Evolutionary conservation across 345 rosid species (phyloP), one percentile per base, ranked within the genome.

Genomic region (Mangifera indica): DNA sequence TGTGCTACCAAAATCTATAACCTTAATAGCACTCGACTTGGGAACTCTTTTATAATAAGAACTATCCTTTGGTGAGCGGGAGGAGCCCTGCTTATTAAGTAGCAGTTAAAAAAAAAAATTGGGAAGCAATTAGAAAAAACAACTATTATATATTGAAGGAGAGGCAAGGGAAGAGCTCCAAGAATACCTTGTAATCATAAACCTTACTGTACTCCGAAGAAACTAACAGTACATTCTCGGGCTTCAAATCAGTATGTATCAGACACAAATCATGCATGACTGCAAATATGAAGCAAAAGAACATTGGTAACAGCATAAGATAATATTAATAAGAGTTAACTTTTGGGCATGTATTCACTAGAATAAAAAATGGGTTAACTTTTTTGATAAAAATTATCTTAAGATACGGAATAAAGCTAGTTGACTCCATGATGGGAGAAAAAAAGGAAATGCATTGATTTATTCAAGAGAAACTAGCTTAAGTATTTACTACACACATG

Each of bases 1-100:
- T 55, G 97, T 92, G 70, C 97, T 92, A 15, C 97, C 97, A 86
- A 92, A 92, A 86, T 92, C 97, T 80, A 92, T 92, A 74, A 92
- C 86, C 72, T 92, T 92, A 60, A 92, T 87, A 32, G 93, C 88
- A 81, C 92, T 90, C 37, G 97, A 92, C 76, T 90, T 92, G 29
- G 98, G 98, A 70, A 92, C 80, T 79, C 93, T 83, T 79, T 82
- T 92, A 17, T 67, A 83, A 67, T 82, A 88, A 13, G 82, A 83
- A 71, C 81, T 74, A 55, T 87, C 89, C 76, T 83, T 83, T 4
- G 85, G 85, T 15, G 89, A 86, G 5, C 87, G 86, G 2, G 72
- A 75, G 1, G 87, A 76, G 25, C 81, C 73, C 98, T 90, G 78
- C 60, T 66, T 10, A 67, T 25, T 29, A 7, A 25, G 56, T 0